phyloP scores from a whole-genome alignment of 768 basidiomycete species.

The Lactarius hatsudake region DNA sequence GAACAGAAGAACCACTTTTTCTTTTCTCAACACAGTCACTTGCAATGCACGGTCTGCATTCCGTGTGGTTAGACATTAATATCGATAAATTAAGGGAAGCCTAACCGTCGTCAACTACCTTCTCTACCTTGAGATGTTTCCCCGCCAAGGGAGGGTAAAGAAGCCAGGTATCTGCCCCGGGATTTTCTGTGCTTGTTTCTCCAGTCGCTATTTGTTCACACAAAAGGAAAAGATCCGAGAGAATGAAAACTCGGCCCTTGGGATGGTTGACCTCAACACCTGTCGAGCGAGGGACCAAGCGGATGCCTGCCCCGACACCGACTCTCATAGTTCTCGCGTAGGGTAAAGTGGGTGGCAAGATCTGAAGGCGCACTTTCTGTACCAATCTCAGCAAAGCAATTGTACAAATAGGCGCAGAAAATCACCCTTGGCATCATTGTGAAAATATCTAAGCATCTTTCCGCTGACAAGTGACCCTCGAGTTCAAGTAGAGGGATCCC shows the following conservation, averaged over 20 bases:
- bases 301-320: conserved; percentile 67
- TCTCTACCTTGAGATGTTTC: conserved; percentile 78
- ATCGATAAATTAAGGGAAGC: conserved; percentile 15
- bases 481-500: conserved; percentile 68
- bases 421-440: conserved; percentile 89
- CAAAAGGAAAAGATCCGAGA: conserved; percentile 90
- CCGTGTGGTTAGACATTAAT: conserved; percentile 6
- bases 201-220: conserved; percentile 73
- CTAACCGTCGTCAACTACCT: conserved; percentile 59
- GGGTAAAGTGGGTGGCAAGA: conserved; percentile 72
- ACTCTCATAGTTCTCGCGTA: conserved; percentile 76
- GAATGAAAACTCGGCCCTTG: conserved; percentile 79
- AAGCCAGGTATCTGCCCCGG: conserved; percentile 81
- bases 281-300: conserved; percentile 74
- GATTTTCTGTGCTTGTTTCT: conserved; percentile 53
- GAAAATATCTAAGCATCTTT: conserved; percentile 87
- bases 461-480: conserved; percentile 74
- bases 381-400: conserved; percentile 9
- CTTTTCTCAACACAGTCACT: conserved; percentile 85
- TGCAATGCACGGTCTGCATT: conserved; percentile 65
- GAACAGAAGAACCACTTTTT: conserved; percentile 66
- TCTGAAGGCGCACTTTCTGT: conserved; percentile 90
- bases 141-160: conserved; percentile 94
- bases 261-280: conserved; percentile 71
- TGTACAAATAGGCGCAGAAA: conserved; percentile 17